phyloP scores from a whole-genome alignment of 257 asterid species.

The Catharanthus roseus region DNA sequence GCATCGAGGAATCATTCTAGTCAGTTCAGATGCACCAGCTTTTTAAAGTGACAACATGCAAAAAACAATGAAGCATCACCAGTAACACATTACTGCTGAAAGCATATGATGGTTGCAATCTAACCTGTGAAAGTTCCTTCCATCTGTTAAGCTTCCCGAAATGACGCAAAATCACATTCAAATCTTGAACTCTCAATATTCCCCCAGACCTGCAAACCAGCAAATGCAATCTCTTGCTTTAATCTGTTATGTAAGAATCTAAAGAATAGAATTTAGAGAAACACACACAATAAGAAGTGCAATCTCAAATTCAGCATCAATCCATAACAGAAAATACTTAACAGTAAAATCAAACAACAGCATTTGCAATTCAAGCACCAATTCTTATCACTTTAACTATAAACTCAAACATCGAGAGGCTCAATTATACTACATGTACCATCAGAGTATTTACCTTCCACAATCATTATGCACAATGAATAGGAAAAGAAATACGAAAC shows the following conservation, averaged over 20 bases:
- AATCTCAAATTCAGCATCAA: not conserved
- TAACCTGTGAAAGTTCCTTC: slow-evolving; percentile 79
- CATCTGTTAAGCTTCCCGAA: slow-evolving; percentile 64
- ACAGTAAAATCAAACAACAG: not conserved
- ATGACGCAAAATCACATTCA: slow-evolving; percentile 76
- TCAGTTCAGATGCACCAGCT: not conserved
- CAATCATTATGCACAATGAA: not conserved
- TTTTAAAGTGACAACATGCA: slow-evolving; percentile 1
- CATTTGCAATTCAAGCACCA: not conserved
- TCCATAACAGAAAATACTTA: not conserved
- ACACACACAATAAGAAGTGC: not conserved
- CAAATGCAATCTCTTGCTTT: slow-evolving; percentile 9
- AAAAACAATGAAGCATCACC: not conserved
- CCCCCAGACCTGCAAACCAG: slow-evolving; percentile 59
- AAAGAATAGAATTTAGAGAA: not conserved
- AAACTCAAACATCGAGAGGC: not conserved
- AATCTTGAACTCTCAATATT: slow-evolving; percentile 59
- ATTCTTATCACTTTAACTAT: not conserved
- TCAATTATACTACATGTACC: not conserved
- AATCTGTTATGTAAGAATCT: not conserved
- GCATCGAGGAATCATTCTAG: not conserved
- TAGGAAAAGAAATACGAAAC: not conserved
- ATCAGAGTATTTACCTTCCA: not conserved
- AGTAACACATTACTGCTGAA: not conserved
- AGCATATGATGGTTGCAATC: not conserved